phyloP scores from a whole-genome alignment of 2,329 filamentous ascomycete species.

The Lecanosticta acicola region DNA sequence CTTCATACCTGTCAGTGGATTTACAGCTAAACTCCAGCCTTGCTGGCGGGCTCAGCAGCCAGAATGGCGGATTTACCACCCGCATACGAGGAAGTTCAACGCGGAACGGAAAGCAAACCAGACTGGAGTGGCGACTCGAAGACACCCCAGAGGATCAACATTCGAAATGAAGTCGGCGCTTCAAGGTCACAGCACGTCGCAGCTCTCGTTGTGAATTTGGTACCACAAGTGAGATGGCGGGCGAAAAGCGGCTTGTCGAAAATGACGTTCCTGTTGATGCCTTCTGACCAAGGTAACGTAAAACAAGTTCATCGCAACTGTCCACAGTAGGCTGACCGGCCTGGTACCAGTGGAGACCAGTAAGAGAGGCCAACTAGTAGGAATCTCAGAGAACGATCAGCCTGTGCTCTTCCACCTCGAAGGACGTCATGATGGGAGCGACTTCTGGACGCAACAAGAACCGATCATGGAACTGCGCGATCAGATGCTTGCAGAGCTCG shows the following conservation, averaged over 20 bases:
- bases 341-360: conserved; percentile 8
- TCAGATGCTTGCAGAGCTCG: conserved; percentile 20
- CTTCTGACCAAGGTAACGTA: conserved; percentile 29
- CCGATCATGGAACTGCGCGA: conserved; percentile 23
- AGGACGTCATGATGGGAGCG: conserved; percentile 23
- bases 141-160: conserved; percentile 20
- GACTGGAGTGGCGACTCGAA: conserved; percentile 12
- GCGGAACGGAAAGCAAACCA: neutral
- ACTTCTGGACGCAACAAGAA: conserved; percentile 33
- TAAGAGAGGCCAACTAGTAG: conserved; percentile 25
- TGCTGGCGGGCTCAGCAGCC: too few relatives aligned
- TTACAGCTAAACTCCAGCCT: too few relatives aligned
- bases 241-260: conserved; percentile 27
- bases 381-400: conserved; percentile 21
- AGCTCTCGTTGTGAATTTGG: conserved; percentile 23
- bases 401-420: conserved; percentile 28
- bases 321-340: conserved; percentile 8
- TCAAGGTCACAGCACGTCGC: conserved; percentile 31
- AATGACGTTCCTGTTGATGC: conserved; percentile 28
- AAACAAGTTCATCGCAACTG: neutral
- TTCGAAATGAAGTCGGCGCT: conserved; percentile 27
- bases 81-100: conserved; percentile 27
- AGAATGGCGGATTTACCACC: conserved; percentile 16
- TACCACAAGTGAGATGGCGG: conserved; percentile 22
- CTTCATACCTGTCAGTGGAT: too few relatives aligned